Conservation (phyloP, 345 rosid genomes). For the Xanthoceras sorbifolium region DNA sequence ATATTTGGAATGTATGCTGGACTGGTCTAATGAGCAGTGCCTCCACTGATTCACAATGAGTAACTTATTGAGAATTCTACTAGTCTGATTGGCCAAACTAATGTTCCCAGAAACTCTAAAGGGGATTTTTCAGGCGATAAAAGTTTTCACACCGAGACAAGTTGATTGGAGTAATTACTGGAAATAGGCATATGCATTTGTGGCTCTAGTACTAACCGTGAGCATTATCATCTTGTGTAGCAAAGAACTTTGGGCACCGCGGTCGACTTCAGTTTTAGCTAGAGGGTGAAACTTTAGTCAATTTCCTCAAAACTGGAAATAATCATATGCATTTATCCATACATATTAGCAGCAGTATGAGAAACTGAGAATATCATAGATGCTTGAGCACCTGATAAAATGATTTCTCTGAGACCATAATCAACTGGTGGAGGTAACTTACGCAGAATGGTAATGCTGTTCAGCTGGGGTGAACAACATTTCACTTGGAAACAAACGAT, state of each 20-base stretch:
- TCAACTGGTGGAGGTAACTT: neutral
- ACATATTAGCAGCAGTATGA: neutral
- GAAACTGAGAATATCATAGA: neutral
- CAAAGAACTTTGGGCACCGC: neutral
- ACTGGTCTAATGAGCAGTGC: neutral
- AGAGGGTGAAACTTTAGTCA: neutral
- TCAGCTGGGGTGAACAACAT: neutral
- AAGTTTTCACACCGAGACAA: too few relatives aligned
- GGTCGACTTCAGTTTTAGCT: neutral
- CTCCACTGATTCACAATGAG: neutral
- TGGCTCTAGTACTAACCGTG: neutral
- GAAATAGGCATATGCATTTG: neutral
- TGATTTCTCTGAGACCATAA: neutral
- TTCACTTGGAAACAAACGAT: neutral
- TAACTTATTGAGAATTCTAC: neutral
- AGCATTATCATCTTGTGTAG: neutral
- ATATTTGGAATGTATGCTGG: neutral
- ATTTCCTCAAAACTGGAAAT: neutral
- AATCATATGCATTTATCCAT: neutral
- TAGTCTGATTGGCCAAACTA: neutral
- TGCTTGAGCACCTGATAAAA: neutral
- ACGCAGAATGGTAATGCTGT: neutral
- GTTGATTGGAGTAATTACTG: neutral
- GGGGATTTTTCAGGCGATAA: neutral
- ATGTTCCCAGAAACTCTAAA: neutral